Evolutionary conservation across 768 basidiomycete genomes (phyloP).

Genomic region (Lactarius tabidus): DNA sequence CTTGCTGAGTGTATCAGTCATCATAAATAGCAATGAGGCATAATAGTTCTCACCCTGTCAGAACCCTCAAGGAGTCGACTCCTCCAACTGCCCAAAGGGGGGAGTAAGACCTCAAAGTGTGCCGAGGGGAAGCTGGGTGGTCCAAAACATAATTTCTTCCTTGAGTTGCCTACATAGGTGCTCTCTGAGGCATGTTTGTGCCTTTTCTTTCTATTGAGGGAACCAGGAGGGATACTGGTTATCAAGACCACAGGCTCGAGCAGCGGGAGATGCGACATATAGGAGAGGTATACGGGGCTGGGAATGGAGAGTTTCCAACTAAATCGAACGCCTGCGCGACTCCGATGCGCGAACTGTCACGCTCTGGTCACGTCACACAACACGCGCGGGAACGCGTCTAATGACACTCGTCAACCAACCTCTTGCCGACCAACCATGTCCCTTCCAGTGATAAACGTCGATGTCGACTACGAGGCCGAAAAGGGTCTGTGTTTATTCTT

Average conservation of each 20-base stretch:
- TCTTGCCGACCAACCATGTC: slow-evolving; percentile 47
- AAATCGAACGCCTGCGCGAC: too few species aligned
- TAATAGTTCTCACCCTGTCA: neutral
- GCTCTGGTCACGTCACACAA: neutral
- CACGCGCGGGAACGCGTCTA: slow-evolving; percentile 22
- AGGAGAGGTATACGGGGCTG: too few species aligned
- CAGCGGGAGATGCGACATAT: slow-evolving; percentile 3
- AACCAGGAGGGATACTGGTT: neutral
- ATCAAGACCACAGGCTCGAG: slow-evolving; percentile 6
- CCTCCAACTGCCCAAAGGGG: slow-evolving; percentile 18
- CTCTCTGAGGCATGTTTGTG: slow-evolving; percentile 16
- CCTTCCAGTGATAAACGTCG: slow-evolving; percentile 54
- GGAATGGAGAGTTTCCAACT: neutral
- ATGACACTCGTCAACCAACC: slow-evolving; percentile 18
- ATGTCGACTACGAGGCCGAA: slow-evolving; percentile 67
- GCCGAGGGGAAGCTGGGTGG: neutral
- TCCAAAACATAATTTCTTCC: slow-evolving; percentile 25
- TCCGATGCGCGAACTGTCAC: slow-evolving; percentile 16
- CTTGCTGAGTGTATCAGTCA: slow-evolving; percentile 24
- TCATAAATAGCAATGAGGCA: slow-evolving; percentile 31
- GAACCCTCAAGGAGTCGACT: neutral
- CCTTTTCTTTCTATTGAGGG: slow-evolving; percentile 1
- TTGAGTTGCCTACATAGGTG: slow-evolving; percentile 28
- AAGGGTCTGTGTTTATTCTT: slow-evolving; percentile 46
- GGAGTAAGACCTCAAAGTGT: slow-evolving; percentile 18